Base-by-base conservation (phyloP, 192 early-diverging fungal genomes). In the Chytriomyces hyalinus region DNA sequence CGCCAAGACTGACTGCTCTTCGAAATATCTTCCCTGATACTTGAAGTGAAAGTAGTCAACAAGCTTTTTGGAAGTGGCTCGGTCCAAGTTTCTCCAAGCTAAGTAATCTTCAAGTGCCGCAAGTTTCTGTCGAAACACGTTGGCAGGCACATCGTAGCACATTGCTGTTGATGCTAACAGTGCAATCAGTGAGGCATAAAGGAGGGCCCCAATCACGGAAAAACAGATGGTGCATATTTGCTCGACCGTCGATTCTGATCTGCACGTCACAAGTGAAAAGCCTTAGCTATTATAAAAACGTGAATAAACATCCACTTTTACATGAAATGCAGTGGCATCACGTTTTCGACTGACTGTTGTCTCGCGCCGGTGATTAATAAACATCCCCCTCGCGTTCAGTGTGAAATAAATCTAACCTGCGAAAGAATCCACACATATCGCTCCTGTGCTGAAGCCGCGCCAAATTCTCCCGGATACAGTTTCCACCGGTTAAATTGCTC, bases 21-120 rank as follows among this genome's bases (percentile, higher is more conserved):
- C 65, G 53, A 81, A 81, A 62, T 70, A 81, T 74, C 78, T 78
- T 10, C 77, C 77, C n/a, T 45, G 53, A 49, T 78, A 78, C 44
- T 78, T 78, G 6, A 78, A 22, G 11, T 78, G 15, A 43, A 47
- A 79, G 67, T 79, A 79, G 20, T 75, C 62, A 17, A 60, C 2
- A 24, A 79, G 46, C 68, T 80, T 79, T 10, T 73, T 24, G 8
- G 26, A 13, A 28, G 67, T 64, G 49, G 11, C 24, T 9, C 13
- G 7, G 28, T n/a, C 11, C 10, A 79, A 22, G 53, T 73, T 15
- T 53, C 80, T 81, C 62, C 59, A 62, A 24, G 7, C 73, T 78
- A 81, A 73, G 45, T 79, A 79, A 11, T 79, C 78, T 7, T 65
- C 9, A 20, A 79, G 47, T 6, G 80, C 78, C 22, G 80, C 78